Evolutionary conservation across 2,329 filamentous ascomycete species (phyloP), one percentile per base, ranked within the genome.

Genomic region (Coccinonectria pachysandricola): DNA sequence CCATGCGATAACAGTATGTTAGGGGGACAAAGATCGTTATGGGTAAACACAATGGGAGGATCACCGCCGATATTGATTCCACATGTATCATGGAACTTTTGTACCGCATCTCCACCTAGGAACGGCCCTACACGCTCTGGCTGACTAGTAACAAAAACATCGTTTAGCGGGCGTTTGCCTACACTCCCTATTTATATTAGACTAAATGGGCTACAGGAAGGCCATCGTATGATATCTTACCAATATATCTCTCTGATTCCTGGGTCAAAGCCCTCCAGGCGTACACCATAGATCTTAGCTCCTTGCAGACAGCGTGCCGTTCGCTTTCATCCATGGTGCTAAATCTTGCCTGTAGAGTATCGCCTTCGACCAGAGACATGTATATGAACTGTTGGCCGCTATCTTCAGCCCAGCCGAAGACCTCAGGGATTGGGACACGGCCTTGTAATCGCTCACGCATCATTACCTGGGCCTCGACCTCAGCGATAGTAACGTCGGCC

Each of bases 321-420:
- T 43, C 39, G 8, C 15, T 7, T 19, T 45, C 35, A 11, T 25
- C 30, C 16, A 48, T 24, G 8, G 7, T 22, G 7, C 19, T 5
- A 27, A 40, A 48, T 21, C 32, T 34, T 6, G 20, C 16, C 30
- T 44, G 29, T 31, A 50, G 21, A 11, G 37, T 45, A 8, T 32
- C 28, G 5, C 43, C 45, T 8, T 37, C 12, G 6, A 47, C 20
- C 3, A 46, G 24, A 12, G 33, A 24, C 43, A 48, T 49, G 18
- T 46, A 49, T 5, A 48, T 39, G 17, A 47, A 49, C 26, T 2
- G 39, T 42, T 46, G 36, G 3, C 23, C 24, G 12, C 23, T 28
- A 19, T 40, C 31, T 24, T 32, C 35, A 19, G 15, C 17, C 42
- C 39, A 48, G 7, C 34, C 42, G 16, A 42, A 49, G 57, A 76